Evolutionary conservation across 805 yeast genomes (phyloP).

Genomic region (Ogataea chonburiensis): DNA sequence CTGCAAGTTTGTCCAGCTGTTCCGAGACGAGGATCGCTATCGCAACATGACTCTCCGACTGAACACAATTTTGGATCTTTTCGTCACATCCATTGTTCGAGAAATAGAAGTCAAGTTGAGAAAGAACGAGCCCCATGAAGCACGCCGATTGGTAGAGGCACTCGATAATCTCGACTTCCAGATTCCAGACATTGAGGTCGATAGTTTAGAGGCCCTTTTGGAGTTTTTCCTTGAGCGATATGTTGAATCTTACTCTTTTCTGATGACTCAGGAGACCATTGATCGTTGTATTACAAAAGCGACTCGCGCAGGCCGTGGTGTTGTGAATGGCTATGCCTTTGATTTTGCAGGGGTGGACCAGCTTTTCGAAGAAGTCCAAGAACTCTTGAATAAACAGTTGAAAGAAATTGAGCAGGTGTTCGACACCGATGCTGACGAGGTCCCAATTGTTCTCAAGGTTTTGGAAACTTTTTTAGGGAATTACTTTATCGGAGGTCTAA

Average conservation of each 20-base stretch:
- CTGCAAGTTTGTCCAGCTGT: conserved; percentile 28
- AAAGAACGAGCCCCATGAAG: conserved; percentile 41
- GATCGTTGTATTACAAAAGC: conserved; percentile 20
- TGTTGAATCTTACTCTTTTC: conserved; percentile 30
- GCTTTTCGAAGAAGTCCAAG: conserved; percentile 23
- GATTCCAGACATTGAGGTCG: conserved; percentile 36
- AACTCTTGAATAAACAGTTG: conserved; percentile 28
- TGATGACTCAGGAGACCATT: conserved; percentile 24
- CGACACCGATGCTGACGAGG: conserved; percentile 29
- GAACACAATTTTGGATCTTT: conserved; percentile 59
- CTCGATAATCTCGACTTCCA: conserved; percentile 26
- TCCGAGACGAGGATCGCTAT: conserved; percentile 21
- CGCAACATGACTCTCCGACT: conserved; percentile 37
- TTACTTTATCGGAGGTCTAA: conserved; percentile 36
- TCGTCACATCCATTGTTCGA: conserved; percentile 65
- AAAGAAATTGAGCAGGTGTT: conserved; percentile 31
- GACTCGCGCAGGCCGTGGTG: conserved; percentile 21
- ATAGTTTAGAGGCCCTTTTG: conserved; percentile 33
- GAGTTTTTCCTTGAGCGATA: conserved; percentile 35
- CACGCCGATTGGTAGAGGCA: conserved; percentile 29
- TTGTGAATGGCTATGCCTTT: conserved; percentile 31
- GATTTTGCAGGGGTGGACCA: conserved; percentile 25
- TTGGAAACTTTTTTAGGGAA: conserved; percentile 36
- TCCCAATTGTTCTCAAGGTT: conserved; percentile 35
- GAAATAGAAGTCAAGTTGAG: conserved; percentile 65